These are phyloP conservation scores for Cornus suecica DNA, from an alignment of 148 eudicot species.

Conservation along the genomic window DNA sequence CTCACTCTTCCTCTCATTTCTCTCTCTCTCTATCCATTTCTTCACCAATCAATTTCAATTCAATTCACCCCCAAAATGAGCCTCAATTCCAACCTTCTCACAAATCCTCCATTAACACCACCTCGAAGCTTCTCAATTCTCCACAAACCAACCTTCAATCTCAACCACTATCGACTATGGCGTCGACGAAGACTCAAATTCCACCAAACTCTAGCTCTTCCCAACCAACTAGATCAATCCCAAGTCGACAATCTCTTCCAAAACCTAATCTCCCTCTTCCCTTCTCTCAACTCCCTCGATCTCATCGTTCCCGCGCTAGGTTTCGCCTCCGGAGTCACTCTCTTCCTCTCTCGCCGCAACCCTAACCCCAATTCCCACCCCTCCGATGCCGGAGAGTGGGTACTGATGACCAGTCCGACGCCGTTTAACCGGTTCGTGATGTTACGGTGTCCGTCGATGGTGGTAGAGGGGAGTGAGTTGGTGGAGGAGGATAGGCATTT, in stretches of 20 bases:
- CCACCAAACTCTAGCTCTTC: neutral
- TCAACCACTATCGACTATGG: constrained; percentile 18
- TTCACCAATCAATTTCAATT: neutral
- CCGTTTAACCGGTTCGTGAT: constrained; percentile 88
- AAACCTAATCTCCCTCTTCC: constrained; percentile 33
- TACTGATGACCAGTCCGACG: constrained; percentile 70
- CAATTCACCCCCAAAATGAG: neutral
- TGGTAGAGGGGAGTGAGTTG: constrained; percentile 45
- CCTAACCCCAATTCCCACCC: neutral
- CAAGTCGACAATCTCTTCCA: constrained; percentile 21
- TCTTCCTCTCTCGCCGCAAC: constrained; percentile 24
- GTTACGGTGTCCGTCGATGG: constrained; percentile 64
- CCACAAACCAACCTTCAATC: neutral
- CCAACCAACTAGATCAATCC: constrained; percentile 11
- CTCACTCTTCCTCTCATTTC: constrained; percentile 3
- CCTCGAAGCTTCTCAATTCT: neutral
- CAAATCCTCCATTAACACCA: neutral
- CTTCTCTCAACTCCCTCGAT: constrained; percentile 25
- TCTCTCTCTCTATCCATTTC: neutral
- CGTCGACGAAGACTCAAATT: constrained; percentile 28
- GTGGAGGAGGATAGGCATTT: constrained; percentile 67
- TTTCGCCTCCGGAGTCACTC: constrained; percentile 50
- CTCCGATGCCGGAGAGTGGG: constrained; percentile 62
- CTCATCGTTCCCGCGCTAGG: constrained; percentile 47
- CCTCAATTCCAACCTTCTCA: neutral